phyloP scores from a whole-genome alignment of 106 monocot species.

The Gastrodia elata region DNA sequence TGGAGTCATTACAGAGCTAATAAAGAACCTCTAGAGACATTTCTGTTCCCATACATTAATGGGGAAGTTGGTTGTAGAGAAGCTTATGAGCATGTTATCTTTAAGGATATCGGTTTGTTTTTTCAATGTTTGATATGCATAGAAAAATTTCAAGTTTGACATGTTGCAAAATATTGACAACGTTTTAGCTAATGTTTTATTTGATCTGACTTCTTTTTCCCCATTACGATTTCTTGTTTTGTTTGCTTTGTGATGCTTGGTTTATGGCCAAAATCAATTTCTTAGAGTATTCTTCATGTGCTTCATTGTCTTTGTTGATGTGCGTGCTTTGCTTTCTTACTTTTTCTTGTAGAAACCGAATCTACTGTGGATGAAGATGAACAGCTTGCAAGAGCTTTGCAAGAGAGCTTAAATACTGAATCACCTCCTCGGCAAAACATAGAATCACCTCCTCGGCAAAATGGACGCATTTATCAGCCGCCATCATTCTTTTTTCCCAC shows the following conservation, averaged over 20 bases:
- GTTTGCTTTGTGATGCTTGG: not conserved
- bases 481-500: constrained; percentile 32
- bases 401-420: constrained; percentile 71
- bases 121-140: not conserved
- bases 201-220: not conserved
- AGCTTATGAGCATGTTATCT: not conserved
- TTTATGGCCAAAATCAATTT: not conserved
- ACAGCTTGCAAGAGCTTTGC: constrained; percentile 74
- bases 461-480: constrained; percentile 39
- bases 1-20: too few relatives aligned
- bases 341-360: constrained; percentile 27
- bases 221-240: not conserved
- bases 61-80: not conserved
- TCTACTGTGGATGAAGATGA: constrained; percentile 73
- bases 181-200: not conserved
- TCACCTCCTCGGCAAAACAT: constrained; percentile 41
- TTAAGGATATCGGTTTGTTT: not conserved
- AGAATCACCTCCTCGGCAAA: constrained; percentile 46
- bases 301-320: not conserved
- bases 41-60: too few relatives aligned
- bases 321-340: too few relatives aligned
- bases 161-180: not conserved
- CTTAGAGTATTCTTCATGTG: not conserved
- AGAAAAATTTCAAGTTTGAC: not conserved
- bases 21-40: too few relatives aligned